Percentiles rank a stretch among this genome's conserved stretches.
These are phyloP conservation scores for Saccharomycopsis malanga DNA, from an alignment of 805 yeast genomes.

Conservation along the genomic window DNA sequence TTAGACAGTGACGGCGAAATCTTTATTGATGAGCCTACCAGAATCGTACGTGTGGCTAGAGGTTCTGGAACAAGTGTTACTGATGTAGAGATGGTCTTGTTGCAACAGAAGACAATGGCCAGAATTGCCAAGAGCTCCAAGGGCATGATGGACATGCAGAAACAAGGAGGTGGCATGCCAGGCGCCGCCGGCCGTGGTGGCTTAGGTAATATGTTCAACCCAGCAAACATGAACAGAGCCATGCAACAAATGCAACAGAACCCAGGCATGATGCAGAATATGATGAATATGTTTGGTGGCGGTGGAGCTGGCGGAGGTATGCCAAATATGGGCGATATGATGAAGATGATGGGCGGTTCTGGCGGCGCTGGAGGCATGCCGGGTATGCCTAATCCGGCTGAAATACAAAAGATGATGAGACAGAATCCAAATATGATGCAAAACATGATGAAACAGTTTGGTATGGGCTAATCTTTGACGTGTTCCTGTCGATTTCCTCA, in stretches of 20 bases:
- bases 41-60: constrained; percentile 84
- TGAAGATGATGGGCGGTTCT: constrained; percentile 52
- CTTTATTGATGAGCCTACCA: constrained; percentile 71
- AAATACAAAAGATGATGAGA: constrained; percentile 28
- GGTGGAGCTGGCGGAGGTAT: constrained; percentile 49
- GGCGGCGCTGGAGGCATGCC: constrained; percentile 40
- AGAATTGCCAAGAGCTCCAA: constrained; percentile 46
- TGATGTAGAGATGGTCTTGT: constrained; percentile 86
- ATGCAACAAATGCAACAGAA: constrained; percentile 61
- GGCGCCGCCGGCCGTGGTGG: constrained; percentile 44
- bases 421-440: constrained; percentile 38
- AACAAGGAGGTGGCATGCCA: constrained; percentile 50
- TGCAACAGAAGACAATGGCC: constrained; percentile 92
- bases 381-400: constrained; percentile 21
- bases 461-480: constrained; percentile 27
- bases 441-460: constrained; percentile 44
- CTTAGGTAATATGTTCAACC: constrained; percentile 40
- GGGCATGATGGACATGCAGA: constrained; percentile 40
- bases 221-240: constrained; percentile 40
- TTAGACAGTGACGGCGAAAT: constrained; percentile 82
- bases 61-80: constrained; percentile 91
- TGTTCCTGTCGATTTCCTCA: too few relatives aligned
- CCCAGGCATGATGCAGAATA: constrained; percentile 67
- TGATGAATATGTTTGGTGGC: constrained; percentile 71
- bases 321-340: constrained; percentile 62